Evolutionary conservation across 192 early-diverging fungal species (phyloP).

Genomic region (Pilaira anomala): DNA sequence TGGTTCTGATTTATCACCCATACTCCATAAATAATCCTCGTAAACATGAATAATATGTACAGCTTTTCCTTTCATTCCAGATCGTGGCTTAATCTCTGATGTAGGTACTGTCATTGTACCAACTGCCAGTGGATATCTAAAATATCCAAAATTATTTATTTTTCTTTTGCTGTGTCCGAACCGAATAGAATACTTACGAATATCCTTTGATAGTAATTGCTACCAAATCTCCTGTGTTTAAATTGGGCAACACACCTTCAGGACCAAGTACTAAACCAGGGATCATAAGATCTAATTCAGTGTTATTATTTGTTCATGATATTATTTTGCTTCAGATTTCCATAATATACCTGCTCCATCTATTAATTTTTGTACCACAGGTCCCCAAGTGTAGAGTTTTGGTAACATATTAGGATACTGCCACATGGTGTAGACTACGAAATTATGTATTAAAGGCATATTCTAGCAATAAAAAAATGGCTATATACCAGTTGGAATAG

Average conservation of each 20-base stretch:
- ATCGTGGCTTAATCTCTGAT: constrained; percentile 40
- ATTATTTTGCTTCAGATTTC: neutral
- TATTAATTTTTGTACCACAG: constrained; percentile 68
- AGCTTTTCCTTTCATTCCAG: constrained; percentile 75
- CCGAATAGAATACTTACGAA: constrained; percentile 40
- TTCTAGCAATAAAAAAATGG: constrained; percentile 1
- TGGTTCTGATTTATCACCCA: constrained; percentile 63
- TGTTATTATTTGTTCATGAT: neutral
- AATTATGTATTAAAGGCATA: neutral
- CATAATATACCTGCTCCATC: constrained; percentile 58
- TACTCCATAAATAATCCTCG: constrained; percentile 76
- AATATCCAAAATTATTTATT: neutral
- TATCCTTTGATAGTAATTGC: constrained; percentile 53
- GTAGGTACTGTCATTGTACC: constrained; percentile 61
- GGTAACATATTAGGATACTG: constrained; percentile 62
- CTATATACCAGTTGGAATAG: constrained; percentile 61
- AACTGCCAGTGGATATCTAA: constrained; percentile 58
- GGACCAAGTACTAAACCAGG: constrained; percentile 60
- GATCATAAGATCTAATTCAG: constrained; percentile 64
- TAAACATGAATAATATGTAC: constrained; percentile 73
- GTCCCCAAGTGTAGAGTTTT: constrained; percentile 61
- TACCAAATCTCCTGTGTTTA: constrained; percentile 51
- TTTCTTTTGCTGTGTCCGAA: neutral
- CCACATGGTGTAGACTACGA: constrained; percentile 76
- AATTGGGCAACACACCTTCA: constrained; percentile 43